A percentile compares a stretch with the other conserved stretches of the same genome.
phyloP scores from a whole-genome alignment of 768 basidiomycete species.

The Dioszegia hungarica region DNA sequence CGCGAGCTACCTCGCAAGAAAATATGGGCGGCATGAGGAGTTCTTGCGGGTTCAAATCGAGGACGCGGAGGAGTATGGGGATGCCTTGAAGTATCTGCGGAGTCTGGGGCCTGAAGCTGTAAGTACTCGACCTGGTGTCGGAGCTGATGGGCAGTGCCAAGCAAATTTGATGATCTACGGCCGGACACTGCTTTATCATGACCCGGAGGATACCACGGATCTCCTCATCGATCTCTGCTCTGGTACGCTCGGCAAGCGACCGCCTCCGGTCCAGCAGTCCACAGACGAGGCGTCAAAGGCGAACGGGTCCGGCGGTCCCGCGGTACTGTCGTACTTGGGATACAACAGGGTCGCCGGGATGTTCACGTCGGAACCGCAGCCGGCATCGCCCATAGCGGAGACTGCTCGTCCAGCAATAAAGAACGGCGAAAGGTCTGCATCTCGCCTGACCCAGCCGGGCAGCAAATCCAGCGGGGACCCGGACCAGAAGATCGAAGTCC shows the following conservation, averaged over 20 bases:
- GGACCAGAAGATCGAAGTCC: background rate
- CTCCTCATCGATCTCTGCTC: conserved; percentile 90
- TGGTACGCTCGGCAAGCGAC: conserved; percentile 52
- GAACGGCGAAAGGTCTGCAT: conserved; percentile 44
- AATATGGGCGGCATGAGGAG: conserved; percentile 86
- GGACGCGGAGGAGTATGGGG: conserved; percentile 73
- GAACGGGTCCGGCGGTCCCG: conserved; percentile 50
- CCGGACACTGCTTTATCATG: conserved; percentile 70
- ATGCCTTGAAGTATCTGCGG: conserved; percentile 75
- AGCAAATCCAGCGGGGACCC: background rate
- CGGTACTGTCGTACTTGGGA: conserved; percentile 75
- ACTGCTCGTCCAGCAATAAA: conserved; percentile 47
- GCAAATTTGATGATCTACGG: conserved; percentile 83
- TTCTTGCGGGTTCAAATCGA: conserved; percentile 91
- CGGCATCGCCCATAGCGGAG: background rate
- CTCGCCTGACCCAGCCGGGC: background rate
- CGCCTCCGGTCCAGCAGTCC: conserved; percentile 44
- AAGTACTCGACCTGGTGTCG: conserved; percentile 44
- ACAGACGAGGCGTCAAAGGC: conserved; percentile 11
- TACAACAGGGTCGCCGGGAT: conserved; percentile 59
- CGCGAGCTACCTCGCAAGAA: conserved; percentile 85
- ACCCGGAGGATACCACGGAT: conserved; percentile 83
- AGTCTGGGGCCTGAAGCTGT: conserved; percentile 73
- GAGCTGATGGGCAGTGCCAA: conserved; percentile 58
- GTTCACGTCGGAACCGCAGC: conserved; percentile 23